Evolutionary conservation across 257 asterid species (phyloP), one percentile per base, ranked within the genome.

Genomic region (Solanum ossicruentum): DNA sequence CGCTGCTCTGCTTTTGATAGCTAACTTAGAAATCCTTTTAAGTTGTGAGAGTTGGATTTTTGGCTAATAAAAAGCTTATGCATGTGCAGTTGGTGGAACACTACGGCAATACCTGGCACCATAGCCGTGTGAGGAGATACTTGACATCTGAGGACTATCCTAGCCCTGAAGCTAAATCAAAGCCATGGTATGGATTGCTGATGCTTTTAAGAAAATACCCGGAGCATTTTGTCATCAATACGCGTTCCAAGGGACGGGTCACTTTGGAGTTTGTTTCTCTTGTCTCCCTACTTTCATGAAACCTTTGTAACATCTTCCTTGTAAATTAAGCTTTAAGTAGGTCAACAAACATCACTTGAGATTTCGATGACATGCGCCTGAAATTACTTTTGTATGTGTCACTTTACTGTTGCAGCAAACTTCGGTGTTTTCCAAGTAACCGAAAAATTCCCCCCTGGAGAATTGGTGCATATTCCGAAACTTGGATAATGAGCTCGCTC

Each of bases 181-280:
- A 95, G 87, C 98, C 99, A 18, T 97, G 99, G 99, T 91, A 87
- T 49, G 99, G 99, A 78, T 84, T 96, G 94, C 95, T 96, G 16
- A 88, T 91, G 91, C 82, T 97, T 90, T 88, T 97, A 47, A 92
- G 95, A 92, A 95, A 95, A 88, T 93, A 93, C 36, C 99, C 98
- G 0, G 98, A 97, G 86, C 97, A 97, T 88, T 97, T 97, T 72
- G 99, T 95, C 32, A 92, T 97, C 90, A 97, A 97, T 89, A 97
- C 96, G 54, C 87, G 94, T 85, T 95, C 98, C 11, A 93, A 93
- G 91, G 98, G 98, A 7, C 94, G 97, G 60, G 88, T 91, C 56
- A 88, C 94, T 0, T 87, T 80, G 51, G 98, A 97, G 91, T 97
- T 91, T 26, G 98, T 97, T 85, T 95, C 98, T 41, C 99, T 97